These are phyloP conservation scores for Pseudonitzschia pungens DNA, from an alignment of 108 stramenopile genomes.

Conservation along the genomic window DNA sequence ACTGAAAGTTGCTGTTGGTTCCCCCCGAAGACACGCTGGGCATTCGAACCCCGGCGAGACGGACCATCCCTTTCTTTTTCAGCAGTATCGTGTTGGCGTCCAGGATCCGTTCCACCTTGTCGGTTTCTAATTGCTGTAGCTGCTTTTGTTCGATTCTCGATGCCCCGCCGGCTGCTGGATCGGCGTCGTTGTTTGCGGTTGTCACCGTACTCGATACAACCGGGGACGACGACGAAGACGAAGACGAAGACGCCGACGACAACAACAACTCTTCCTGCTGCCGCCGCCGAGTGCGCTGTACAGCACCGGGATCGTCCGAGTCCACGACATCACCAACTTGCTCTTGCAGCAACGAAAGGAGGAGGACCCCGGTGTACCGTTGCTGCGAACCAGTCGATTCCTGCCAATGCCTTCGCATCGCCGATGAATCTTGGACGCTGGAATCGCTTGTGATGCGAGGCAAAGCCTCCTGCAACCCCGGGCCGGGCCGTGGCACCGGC, in stretches of 20 bases:
- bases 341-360: conserved; percentile 1
- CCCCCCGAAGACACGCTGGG: conserved; percentile 22
- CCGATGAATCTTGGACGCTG: background rate
- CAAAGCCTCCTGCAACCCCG: background rate
- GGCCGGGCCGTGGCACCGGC: background rate
- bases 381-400: background rate
- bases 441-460: background rate
- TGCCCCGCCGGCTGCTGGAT: background rate
- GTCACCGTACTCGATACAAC: background rate
- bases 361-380: background rate
- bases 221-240: background rate
- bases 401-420: background rate
- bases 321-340: background rate
- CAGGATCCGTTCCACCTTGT: conserved; percentile 52
- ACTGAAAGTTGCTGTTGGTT: conserved; percentile 18
- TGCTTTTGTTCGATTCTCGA: background rate
- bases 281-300: background rate
- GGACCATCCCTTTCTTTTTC: conserved; percentile 42
- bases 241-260: too few species aligned
- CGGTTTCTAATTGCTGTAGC: conserved; percentile 6
- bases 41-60: conserved; percentile 41
- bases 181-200: background rate
- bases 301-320: background rate
- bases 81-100: conserved; percentile 55
- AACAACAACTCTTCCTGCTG: background rate